These are phyloP conservation scores for Plasmodium cynomolgi DNA, from an alignment of 169 alveolate genomes.

Conservation along the genomic window DNA sequence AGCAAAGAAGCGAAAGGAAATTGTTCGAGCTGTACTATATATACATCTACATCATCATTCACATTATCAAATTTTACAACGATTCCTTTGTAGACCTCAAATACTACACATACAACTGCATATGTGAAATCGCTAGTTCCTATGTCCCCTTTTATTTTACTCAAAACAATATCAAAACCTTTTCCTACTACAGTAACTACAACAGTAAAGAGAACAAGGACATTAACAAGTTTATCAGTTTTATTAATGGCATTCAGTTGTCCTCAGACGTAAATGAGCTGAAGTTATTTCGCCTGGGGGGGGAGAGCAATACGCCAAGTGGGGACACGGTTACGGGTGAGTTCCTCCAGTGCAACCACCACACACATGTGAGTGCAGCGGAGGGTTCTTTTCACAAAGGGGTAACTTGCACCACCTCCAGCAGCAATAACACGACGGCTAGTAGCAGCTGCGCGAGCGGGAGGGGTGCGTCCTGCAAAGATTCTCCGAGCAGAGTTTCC, in stretches of 20 bases:
- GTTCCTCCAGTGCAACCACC: background rate
- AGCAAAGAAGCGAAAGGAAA: constrained; percentile 63
- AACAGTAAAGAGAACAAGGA: constrained; percentile 45
- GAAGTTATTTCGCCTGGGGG: constrained; percentile 3
- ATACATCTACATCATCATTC: constrained; percentile 68
- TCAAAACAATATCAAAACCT: constrained; percentile 53
- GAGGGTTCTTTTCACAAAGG: background rate
- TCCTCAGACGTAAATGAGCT: constrained; percentile 27
- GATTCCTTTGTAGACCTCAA: constrained; percentile 65
- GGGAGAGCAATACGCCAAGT: background rate
- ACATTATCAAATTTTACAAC: constrained; percentile 65
- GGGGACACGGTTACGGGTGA: background rate
- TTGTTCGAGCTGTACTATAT: constrained; percentile 64
- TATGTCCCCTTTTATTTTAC: constrained; percentile 74
- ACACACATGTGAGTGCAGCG: background rate
- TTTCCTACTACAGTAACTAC: constrained; percentile 69
- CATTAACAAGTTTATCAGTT: constrained; percentile 32
- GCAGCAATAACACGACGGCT: background rate
- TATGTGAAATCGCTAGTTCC: constrained; percentile 76
- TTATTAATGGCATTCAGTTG: constrained; percentile 11
- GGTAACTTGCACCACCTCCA: background rate
- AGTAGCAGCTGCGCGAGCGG: background rate
- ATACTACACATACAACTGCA: constrained; percentile 66
- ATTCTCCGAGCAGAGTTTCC: background rate
- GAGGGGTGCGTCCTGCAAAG: background rate